Percentiles rank a stretch among this genome's conserved stretches.
Evolutionary conservation across 352 stramenopile species (phyloP).

Genomic region (Thalassiosira mediterranea): DNA sequence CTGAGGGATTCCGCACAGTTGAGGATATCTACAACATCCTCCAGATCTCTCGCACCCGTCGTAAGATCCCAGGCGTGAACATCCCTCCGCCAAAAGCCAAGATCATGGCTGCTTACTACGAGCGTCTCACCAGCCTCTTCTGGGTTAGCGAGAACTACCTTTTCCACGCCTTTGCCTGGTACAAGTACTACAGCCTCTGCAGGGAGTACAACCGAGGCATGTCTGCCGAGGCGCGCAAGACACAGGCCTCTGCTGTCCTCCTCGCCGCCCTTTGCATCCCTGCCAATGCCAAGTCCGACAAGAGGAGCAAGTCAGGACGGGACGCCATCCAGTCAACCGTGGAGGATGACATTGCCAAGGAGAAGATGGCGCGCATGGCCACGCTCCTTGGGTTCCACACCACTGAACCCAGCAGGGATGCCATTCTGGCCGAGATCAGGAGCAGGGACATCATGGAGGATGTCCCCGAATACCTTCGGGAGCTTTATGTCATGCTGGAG

Average conservation of each 20-base stretch:
- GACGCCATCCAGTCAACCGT: constrained; percentile 75
- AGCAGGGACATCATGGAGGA: constrained; percentile 77
- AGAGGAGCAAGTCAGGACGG: constrained; percentile 27
- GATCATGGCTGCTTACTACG: constrained; percentile 97
- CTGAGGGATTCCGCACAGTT: constrained; percentile 97
- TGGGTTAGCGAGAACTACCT: constrained; percentile 96
- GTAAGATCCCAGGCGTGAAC: constrained; percentile 60
- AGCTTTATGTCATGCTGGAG: constrained; percentile 86
- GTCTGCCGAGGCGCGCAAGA: constrained; percentile 84
- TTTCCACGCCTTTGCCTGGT: constrained; percentile 96
- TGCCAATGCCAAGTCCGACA: constrained; percentile 34
- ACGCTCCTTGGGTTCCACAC: constrained; percentile 90
- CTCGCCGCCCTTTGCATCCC: constrained; percentile 94
- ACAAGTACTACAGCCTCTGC: constrained; percentile 93
- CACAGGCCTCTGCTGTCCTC: constrained; percentile 90
- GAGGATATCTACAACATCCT: constrained; percentile 99
- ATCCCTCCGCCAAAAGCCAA: constrained; percentile 89
- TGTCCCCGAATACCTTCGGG: constrained; percentile 78
- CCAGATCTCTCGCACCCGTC: constrained; percentile 75
- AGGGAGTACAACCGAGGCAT: constrained; percentile 90
- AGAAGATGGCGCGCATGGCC: constrained; percentile 95
- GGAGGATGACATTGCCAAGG: constrained; percentile 85
- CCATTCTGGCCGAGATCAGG: constrained; percentile 91
- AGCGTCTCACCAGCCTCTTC: constrained; percentile 97
- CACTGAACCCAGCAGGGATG: constrained; percentile 88